Evolutionary conservation across 768 basidiomycete genomes (phyloP), one percentile per base, ranked within the genome.

Genomic region (Rhizopogon vinicolor): DNA sequence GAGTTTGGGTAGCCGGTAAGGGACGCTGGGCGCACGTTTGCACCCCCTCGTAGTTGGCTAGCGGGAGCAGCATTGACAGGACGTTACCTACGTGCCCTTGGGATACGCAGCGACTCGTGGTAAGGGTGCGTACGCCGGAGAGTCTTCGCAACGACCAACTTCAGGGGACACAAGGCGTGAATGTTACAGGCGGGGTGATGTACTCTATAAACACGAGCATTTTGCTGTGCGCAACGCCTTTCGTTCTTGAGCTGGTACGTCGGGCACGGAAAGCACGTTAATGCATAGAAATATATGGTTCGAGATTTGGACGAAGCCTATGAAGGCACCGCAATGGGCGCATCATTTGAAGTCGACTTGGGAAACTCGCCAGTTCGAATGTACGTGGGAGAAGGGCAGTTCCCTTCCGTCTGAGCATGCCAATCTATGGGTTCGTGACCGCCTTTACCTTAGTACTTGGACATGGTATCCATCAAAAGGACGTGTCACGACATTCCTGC

Each of bases 361-460:
- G 9, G 48, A 5, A 3, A 53, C 67, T 59, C 48, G 64, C 67
- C 51, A 67, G 46, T 42, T 69, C 59, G 13, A 56, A 52, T 8
- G 61, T 5, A 41, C 54, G 33, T 16, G 68, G 57, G 22, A 70
- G 65, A n/a, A 68, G 51, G 1, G 58, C 67, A 8, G 62, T 61
- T 13, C 67, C 67, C 25, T 0, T 60, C 57, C 19, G 62, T 65
- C 19, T 50, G 58, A 3, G 60, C 62, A n/a, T 41, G 62, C 68
- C 67, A 68, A 45, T 68, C 58, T 9, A 68, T 56, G 14, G 68
- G 59, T 39, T 70, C 67, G n/a, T 68, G 31, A 10, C 66, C 65
- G 8, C 62, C 63, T 1, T 41, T 58, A 3, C 39, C 63, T 1
- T 13, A n/a, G n/a, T n/a, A 48, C 40, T 62, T 60, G 22, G 25